Evolutionary conservation across 306 rosid species (phyloP), one percentile per base, ranked within the genome.

Genomic region (Erythrophleum fordii): DNA sequence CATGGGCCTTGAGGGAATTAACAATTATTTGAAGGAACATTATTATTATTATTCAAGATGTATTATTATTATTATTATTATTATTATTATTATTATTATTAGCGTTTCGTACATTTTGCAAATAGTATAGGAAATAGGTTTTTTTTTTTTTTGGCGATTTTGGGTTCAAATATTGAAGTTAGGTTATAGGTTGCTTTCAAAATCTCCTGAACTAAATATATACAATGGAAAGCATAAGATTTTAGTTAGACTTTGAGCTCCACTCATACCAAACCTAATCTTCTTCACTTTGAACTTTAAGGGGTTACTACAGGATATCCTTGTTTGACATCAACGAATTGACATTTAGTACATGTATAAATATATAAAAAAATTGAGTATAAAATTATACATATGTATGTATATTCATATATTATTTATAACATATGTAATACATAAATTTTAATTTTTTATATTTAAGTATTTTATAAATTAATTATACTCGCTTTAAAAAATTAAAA

Each of bases 141-240:
- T 22, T 41, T 45, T n/a, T n/a, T n/a, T n/a, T n/a, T n/a, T n/a
- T n/a, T n/a, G n/a, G n/a, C n/a, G n/a, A n/a, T n/a, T n/a, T n/a
- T n/a, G n/a, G n/a, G n/a, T n/a, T n/a, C n/a, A n/a, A n/a, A n/a
- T n/a, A 71, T 26, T 16, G 6, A 34, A 48, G 60, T 71, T 70
- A 42, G 75, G 75, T 71, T 23, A 26, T n/a, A 71, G 28, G 76
- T 48, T 26, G 42, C 76, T 71, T 25, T 71, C 76, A 28, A 71
- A 11, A 48, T 13, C n/a, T 44, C 12, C 42, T 28, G 16, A 12
- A 0, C 55, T 41, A 20, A 25, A 12, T 23, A 11, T 11, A 1
- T 11, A 11, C 2, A 69, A 69, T 41, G 8, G 12, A 31, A 65
- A 11, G 23, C 17, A n/a, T 1, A 23, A 45, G 74, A 69, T 69